These are phyloP conservation scores for Pleurotus eryngii DNA, from an alignment of 768 basidiomycete genomes.

Conservation along the genomic window DNA sequence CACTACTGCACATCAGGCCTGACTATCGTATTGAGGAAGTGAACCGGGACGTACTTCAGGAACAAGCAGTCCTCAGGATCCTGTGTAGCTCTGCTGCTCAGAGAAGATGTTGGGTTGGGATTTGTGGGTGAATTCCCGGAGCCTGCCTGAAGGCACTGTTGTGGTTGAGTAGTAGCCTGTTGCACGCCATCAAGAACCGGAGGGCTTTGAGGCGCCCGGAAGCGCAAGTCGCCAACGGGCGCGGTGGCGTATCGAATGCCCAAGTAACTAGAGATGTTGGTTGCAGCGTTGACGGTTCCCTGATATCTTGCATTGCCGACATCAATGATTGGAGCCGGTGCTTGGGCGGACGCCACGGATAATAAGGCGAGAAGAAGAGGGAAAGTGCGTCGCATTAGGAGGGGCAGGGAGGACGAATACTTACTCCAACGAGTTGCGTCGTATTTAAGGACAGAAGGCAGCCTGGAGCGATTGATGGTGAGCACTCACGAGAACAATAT, in stretches of 20 bases:
- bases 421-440: no score
- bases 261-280: conserved; percentile 33
- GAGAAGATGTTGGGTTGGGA: conserved; percentile 22
- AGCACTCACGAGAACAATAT: no score
- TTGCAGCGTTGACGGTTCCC: conserved; percentile 31
- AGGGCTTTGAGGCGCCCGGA: conserved; percentile 29
- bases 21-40: not conserved
- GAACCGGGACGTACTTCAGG: conserved; percentile 25
- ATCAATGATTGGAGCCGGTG: conserved; percentile 28
- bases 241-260: conserved; percentile 49
- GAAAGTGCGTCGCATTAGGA: not conserved
- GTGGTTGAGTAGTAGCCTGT: conserved; percentile 27
- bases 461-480: no score
- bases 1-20: conserved; percentile 13
- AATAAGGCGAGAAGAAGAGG: not conserved
- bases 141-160: conserved; percentile 26
- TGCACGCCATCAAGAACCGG: conserved; percentile 23
- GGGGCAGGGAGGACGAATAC: no score
- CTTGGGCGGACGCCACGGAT: not conserved
- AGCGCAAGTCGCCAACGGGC: conserved; percentile 35
- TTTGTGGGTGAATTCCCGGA: conserved; percentile 26
- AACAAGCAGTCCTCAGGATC: conserved; percentile 39
- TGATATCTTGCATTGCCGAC: conserved; percentile 45
- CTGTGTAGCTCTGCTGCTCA: not conserved
- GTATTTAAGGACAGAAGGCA: no score